A percentile compares a stretch with the other conserved stretches of the same genome.
phyloP scores from a whole-genome alignment of 306 rosid genomes.

The Argentina anserina region DNA sequence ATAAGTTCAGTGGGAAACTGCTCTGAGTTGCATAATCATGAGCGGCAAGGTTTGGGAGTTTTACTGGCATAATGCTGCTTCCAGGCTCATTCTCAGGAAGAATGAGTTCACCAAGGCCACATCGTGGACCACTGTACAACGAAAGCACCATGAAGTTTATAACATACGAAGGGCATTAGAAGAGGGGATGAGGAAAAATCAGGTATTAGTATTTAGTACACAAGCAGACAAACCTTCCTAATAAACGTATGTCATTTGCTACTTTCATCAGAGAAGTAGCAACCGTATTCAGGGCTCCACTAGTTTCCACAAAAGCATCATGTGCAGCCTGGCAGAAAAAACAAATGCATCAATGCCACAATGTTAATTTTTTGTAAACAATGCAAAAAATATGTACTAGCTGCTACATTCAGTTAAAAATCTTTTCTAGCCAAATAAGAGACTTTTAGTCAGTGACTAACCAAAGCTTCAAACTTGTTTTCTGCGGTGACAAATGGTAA shows the following conservation, averaged over 20 bases:
- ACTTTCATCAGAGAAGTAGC: constrained; percentile 90
- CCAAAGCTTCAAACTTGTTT: constrained; percentile 99
- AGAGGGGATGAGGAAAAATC: background rate
- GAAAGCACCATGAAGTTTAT: constrained; percentile 27
- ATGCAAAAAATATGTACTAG: constrained; percentile 14
- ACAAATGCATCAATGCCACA: constrained; percentile 18
- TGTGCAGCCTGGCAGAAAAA: constrained; percentile 80
- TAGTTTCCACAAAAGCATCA: constrained; percentile 90
- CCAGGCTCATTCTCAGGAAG: constrained; percentile 99
- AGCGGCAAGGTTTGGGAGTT: constrained; percentile 23
- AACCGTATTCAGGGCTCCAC: constrained; percentile 88
- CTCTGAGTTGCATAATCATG: constrained; percentile 11
- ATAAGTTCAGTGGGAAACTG: constrained; percentile 11
- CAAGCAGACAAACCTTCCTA: constrained; percentile 71
- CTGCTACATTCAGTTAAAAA: constrained; percentile 16
- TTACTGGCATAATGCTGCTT: constrained; percentile 99
- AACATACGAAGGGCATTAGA: background rate
- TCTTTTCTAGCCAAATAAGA: background rate
- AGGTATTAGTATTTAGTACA: background rate
- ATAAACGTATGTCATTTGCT: constrained; percentile 86
- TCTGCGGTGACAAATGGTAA: constrained; percentile 90
- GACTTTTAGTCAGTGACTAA: constrained; percentile 39
- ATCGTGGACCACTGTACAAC: constrained; percentile 84
- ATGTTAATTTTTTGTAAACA: constrained; percentile 14
- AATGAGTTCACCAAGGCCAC: constrained; percentile 98